Base-by-base conservation (phyloP, 805 yeast genomes). In the Wilhelminamyces savonicus region DNA sequence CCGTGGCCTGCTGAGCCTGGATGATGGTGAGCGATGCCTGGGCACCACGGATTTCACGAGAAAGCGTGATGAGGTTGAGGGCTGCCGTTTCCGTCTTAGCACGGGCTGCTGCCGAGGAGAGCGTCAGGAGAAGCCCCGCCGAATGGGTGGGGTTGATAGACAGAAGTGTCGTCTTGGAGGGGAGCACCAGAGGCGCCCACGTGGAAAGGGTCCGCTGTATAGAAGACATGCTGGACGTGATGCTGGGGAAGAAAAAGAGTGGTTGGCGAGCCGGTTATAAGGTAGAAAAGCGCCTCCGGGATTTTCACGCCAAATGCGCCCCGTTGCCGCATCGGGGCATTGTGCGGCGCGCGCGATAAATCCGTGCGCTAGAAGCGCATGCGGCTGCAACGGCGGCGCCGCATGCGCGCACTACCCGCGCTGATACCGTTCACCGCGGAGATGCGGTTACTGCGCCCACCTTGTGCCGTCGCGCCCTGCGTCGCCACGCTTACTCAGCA, bases 1-100 rank as follows among this genome's bases (percentile, higher is more conserved):
- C 19, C 10, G 21, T 7, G 18, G 19, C 25, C 21, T 28, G 20
- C 24, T 27, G 26, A 11, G 31, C 28, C 12, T 21, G 16, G 29
- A 27, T 26, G 13, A 25, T 28, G 7, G 19, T 23, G 16, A 23
- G 10, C 15, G 22, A 31, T 23, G 24, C 29, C 7, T 16, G 13
- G 10, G 21, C 32, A 8, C 25, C 35, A 6, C 36, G 32, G 2
- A 24, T 31, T 22, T 13, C 26, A 14, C 26, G 23, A 3, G 23
- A 17, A 13, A 27, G 17, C 5, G 34, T 34, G 13, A 24, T 17
- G 19, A 55, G 38, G 7, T 46, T 49, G 10, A 23, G 26, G 3
- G n/a, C 13, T 21, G 29, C 38, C 1, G 54, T 50, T 24, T 36
- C 58, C 1, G 61, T 54, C 9, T 30, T 30, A 3, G 46, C 39